A percentile compares a stretch with the other conserved stretches of the same genome.
Conservation (phyloP, 2,329 filamentous ascomycete genomes). For the Ilyonectria mors-panacis region DNA sequence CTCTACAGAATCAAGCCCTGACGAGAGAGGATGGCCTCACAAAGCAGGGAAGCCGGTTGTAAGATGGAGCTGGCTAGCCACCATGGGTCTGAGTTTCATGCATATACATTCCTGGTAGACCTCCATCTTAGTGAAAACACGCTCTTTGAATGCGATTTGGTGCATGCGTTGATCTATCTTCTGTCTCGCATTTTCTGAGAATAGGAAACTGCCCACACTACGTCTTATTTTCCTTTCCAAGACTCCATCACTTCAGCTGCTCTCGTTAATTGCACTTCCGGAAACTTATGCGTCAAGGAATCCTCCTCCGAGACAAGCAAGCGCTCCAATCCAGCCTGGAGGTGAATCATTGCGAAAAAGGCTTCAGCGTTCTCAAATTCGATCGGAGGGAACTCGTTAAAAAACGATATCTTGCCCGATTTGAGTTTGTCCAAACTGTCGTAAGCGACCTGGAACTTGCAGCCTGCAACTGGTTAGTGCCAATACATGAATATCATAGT, state of each 20-base stretch:
- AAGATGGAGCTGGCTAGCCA: background rate
- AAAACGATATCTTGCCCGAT: slow-evolving; percentile 44
- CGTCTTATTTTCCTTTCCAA: slow-evolving; percentile 26
- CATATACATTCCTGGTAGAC: too few relatives aligned
- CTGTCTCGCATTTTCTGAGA: too few relatives aligned
- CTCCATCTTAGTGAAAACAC: too few relatives aligned
- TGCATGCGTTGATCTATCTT: too few relatives aligned
- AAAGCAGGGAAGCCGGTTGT: background rate
- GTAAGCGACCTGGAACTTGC: slow-evolving; percentile 32
- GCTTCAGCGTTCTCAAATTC: slow-evolving; percentile 37
- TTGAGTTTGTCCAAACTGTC: slow-evolving; percentile 43
- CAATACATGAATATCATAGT: rapidly evolving
- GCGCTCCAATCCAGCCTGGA: slow-evolving; percentile 33
- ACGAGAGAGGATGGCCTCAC: slow-evolving; percentile 11
- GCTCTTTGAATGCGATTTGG: too few relatives aligned
- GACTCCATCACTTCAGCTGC: slow-evolving; percentile 38
- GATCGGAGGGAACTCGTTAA: slow-evolving; percentile 38
- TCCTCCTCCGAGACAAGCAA: slow-evolving; percentile 29
- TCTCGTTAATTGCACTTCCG: slow-evolving; percentile 29
- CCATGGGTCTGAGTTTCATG: too few relatives aligned
- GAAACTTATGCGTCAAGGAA: slow-evolving; percentile 32
- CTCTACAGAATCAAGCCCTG: slow-evolving; percentile 19
- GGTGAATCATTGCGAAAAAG: slow-evolving; percentile 41
- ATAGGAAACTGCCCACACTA: too few relatives aligned
- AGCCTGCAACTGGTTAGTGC: slow-evolving; percentile 3